A percentile compares a stretch with the other conserved stretches of the same genome.
These are phyloP conservation scores for Cephaloascus fragrans DNA, from an alignment of 805 yeast species.

Conservation along the genomic window DNA sequence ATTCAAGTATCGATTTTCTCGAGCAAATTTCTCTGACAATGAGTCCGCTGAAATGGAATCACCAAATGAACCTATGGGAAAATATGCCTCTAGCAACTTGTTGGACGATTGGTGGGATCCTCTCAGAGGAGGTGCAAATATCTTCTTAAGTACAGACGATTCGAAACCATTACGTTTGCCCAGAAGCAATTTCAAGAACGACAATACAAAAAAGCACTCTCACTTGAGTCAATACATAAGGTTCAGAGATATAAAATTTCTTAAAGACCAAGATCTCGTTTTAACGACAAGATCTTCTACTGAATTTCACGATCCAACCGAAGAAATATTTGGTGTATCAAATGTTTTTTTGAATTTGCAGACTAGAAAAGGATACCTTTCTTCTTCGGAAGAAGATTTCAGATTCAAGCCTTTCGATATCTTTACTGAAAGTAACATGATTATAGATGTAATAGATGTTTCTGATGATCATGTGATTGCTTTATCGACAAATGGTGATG, in stretches of 20 bases:
- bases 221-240: conserved; percentile 21
- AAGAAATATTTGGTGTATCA: neutral
- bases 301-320: conserved; percentile 26
- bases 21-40: conserved; percentile 10
- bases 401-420: conserved; percentile 31
- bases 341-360: conserved; percentile 48
- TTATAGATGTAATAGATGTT: conserved; percentile 26
- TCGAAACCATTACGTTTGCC: conserved; percentile 29
- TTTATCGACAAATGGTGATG: conserved; percentile 37
- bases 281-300: conserved; percentile 26
- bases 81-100: neutral
- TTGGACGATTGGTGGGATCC: conserved; percentile 28
- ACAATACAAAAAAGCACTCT: conserved; percentile 5
- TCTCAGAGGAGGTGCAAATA: conserved; percentile 44
- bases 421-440: conserved; percentile 18
- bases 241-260: conserved; percentile 37
- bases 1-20: conserved; percentile 1
- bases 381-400: conserved; percentile 26
- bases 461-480: conserved; percentile 65
- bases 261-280: conserved; percentile 58
- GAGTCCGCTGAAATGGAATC: conserved; percentile 21
- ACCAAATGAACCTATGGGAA: neutral
- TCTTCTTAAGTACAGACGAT: conserved; percentile 41
- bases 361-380: conserved; percentile 68
- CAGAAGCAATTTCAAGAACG: conserved; percentile 15